Base-by-base conservation (phyloP, 202 grass and related monocot species). In the Schoenoplectus triqueter region DNA sequence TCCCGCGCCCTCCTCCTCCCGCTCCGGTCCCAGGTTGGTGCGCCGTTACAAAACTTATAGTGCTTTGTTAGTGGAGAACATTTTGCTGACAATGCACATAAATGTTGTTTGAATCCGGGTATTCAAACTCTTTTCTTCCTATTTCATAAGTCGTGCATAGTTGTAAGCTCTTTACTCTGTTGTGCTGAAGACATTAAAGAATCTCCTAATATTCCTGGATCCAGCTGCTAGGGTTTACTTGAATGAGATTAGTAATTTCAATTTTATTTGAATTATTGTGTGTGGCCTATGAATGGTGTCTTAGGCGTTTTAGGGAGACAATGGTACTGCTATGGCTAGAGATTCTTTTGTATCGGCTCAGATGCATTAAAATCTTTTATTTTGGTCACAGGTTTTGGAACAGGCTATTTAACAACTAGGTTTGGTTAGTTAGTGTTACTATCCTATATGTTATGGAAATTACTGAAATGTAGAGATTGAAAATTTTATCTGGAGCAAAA, bases 1-100 rank as follows among this genome's bases (percentile, higher is more conserved):
- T 46, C 88, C 93, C 11, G 75, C 87, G 1, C 15, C 79, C 2
- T 21, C 80, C 6, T 21, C 80, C 6, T 84, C 82, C 41, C 83
- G 87, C 22, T 69, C 86, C n/a, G 85, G 79, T 78, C 79, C 91
- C 19, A 94, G 93, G 96, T 96, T 44, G 5, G 22, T 66, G 6
- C 21, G 65, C 31, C 31, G 31, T 31, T 31, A 31, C 31, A 31
- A 31, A 31, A 31, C 31, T 31, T 31, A 31, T 31, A 31, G 31
- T 31, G 31, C 31, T 31, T 31, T 31, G 31, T 31, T 31, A 31
- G 31, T 31, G 31, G 31, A 31, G 31, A 31, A 31, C 31, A 31
- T 31, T 31, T 31, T 31, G 31, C 31, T 31, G 31, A 31, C 31
- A 31, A 31, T 31, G 31, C 31, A 31, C 31, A 31, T 31, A 31